These are phyloP conservation scores for Neofusicoccum parvum DNA, from an alignment of 2,329 filamentous ascomycete genomes.

Conservation along the genomic window DNA sequence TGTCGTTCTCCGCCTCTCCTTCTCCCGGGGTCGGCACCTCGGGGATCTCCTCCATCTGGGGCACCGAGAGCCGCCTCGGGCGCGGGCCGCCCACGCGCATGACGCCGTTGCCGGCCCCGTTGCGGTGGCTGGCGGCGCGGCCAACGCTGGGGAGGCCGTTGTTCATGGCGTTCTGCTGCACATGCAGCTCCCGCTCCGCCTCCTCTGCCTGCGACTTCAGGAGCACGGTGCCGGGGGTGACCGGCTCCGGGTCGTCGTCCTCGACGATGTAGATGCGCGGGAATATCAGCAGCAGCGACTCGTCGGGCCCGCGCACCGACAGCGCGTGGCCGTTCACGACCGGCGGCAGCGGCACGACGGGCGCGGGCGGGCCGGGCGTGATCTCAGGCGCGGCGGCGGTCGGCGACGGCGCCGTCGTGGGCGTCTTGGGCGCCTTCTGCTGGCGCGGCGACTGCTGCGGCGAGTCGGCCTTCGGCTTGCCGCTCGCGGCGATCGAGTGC, in stretches of 20 bases:
- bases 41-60: constrained; percentile 6
- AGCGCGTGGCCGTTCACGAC: background rate
- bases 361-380: background rate
- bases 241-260: constrained; percentile 14
- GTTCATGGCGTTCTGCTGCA: background rate
- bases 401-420: background rate
- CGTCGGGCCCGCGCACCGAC: background rate
- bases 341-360: background rate
- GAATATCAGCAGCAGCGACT: constrained; percentile 12
- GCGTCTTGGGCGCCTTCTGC: background rate
- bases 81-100: background rate
- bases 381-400: background rate
- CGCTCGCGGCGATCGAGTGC: background rate
- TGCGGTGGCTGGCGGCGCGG: background rate
- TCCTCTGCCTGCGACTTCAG: constrained; percentile 4
- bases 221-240: background rate
- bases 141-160: background rate
- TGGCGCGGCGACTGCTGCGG: background rate
- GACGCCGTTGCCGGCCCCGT: background rate
- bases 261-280: constrained; percentile 19
- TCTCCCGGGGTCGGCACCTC: constrained; percentile 12
- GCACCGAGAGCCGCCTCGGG: background rate
- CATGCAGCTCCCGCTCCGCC: background rate
- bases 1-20: background rate
- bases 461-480: background rate